phyloP scores from a whole-genome alignment of 2,329 filamentous ascomycete genomes.

The Stachybotrys echinatus region DNA sequence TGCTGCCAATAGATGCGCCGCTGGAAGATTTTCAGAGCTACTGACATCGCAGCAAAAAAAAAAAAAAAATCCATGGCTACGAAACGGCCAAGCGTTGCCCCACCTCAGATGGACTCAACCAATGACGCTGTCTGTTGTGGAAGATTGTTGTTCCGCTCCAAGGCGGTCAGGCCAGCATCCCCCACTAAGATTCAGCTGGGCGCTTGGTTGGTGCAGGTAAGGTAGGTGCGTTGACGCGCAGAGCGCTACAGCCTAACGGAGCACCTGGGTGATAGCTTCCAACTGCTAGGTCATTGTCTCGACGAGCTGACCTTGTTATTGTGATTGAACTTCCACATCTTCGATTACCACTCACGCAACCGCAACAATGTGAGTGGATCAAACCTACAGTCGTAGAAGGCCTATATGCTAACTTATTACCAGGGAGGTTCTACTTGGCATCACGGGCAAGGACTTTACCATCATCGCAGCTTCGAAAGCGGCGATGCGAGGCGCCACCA shows the following conservation, averaged over 20 bases:
- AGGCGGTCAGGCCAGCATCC: too few relatives aligned
- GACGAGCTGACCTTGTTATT: too few relatives aligned
- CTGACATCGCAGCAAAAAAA: conserved; percentile 20
- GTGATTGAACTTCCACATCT: conserved; percentile 1
- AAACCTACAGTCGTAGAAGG: background rate
- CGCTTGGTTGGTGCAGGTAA: too few relatives aligned
- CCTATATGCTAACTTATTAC: conserved; percentile 5
- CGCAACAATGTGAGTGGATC: conserved; percentile 6
- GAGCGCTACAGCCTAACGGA: conserved; percentile 10
- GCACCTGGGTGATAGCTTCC: background rate
- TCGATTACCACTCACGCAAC: conserved; percentile 4
- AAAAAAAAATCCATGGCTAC: conserved; percentile 20
- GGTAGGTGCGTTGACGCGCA: conserved; percentile 12
- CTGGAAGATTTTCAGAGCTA: conserved; percentile 5
- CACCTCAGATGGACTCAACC: background rate
- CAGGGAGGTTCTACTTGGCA: conserved; percentile 97
- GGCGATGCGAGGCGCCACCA: conserved; percentile 93
- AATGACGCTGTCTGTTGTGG: background rate
- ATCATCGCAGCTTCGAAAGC: conserved; percentile 97
- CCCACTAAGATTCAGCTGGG: too few relatives aligned
- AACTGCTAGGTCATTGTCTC: background rate
- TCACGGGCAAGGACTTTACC: conserved; percentile 99
- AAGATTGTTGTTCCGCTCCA: conserved; percentile 1
- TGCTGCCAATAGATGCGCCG: conserved; percentile 17
- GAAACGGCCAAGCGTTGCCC: background rate